Conservation (phyloP, 331 rosid genomes). For the Malus hybrid region DNA sequence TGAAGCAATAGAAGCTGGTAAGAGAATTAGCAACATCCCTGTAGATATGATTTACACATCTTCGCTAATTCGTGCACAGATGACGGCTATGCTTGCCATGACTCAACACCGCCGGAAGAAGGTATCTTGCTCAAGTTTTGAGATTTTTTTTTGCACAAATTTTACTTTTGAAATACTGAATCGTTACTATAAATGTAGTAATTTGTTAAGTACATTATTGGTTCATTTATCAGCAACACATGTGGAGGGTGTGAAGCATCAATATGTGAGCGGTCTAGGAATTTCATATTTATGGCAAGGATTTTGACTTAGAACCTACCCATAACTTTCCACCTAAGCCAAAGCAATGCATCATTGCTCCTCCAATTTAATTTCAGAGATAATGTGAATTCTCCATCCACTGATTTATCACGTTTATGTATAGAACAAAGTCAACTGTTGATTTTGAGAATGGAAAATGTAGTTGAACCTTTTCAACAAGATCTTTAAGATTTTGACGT, state of each 20-base stretch:
- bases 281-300: neutral
- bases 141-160: neutral
- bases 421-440: neutral
- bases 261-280: neutral
- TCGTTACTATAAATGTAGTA: neutral
- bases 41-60: slow-evolving; percentile 21
- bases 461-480: neutral
- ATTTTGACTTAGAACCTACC: neutral
- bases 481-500: neutral
- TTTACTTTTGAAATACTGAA: neutral
- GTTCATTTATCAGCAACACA: neutral
- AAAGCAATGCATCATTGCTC: no score
- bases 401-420: neutral
- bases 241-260: neutral
- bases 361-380: neutral
- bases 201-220: neutral
- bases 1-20: slow-evolving; percentile 30
- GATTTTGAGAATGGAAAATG: neutral
- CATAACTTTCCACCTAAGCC: neutral
- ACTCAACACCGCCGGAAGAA: slow-evolving; percentile 20
- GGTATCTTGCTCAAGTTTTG: neutral
- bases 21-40: slow-evolving; percentile 27
- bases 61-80: slow-evolving; percentile 26
- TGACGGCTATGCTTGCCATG: slow-evolving; percentile 32
- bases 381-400: neutral